phyloP scores from a whole-genome alignment of 345 rosid species.

The Reutealis trisperma region DNA sequence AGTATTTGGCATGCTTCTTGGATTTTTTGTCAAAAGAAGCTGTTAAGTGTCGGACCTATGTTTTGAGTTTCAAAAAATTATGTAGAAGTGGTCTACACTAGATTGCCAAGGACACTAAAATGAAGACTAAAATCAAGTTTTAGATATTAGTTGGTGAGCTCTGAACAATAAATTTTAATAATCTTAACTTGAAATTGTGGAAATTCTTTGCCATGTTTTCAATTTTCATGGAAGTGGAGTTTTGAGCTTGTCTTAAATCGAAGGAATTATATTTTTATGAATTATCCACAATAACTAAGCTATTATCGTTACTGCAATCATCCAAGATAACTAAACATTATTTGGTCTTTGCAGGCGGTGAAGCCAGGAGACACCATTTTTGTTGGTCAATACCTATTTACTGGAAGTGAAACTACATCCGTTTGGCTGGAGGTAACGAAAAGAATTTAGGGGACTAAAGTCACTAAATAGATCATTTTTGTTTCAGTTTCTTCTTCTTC shows the following conservation, averaged over 20 bases:
- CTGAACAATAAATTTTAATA: not conserved
- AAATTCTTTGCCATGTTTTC: not conserved
- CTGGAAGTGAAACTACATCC: constrained; percentile 97
- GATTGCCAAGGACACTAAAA: not conserved
- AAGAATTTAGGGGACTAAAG: not conserved
- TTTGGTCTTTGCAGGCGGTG: constrained; percentile 68
- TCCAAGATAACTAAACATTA: not conserved
- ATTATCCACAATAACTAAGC: not conserved
- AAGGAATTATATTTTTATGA: not conserved
- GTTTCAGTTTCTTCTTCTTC: not conserved
- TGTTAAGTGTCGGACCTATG: too few species aligned
- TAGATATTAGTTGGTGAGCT: not conserved
- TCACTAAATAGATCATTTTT: not conserved
- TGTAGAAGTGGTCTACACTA: not conserved
- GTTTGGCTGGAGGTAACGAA: constrained; percentile 90
- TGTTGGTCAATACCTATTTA: constrained; percentile 88
- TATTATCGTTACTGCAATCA: not conserved
- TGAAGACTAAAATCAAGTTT: not conserved
- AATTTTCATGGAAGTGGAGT: not conserved
- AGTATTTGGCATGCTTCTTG: not conserved
- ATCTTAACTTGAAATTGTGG: not conserved
- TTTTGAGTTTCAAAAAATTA: not conserved
- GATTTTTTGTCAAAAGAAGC: not conserved
- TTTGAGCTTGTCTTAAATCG: not conserved
- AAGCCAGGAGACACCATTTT: constrained; percentile 94